Base-by-base conservation (phyloP, 805 yeast species). In the Kluyveromyces aestuarii region DNA sequence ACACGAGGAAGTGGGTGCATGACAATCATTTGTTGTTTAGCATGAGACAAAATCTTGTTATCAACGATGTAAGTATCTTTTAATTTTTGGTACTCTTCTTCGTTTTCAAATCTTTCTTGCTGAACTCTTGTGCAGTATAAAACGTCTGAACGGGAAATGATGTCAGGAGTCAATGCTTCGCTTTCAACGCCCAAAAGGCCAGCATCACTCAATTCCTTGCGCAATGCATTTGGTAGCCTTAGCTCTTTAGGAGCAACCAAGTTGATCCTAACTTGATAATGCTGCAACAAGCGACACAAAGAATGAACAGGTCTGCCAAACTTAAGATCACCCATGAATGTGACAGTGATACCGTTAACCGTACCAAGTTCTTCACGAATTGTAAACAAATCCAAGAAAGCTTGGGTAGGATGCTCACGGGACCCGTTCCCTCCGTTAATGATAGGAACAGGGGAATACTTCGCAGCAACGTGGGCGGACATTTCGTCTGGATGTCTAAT, bases 1-100 rank as follows among this genome's bases (percentile, higher is more conserved):
- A 88, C 90, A 71, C 99, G 86, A 67, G 99, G 99, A 61, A 93
- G 80, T 67, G 99, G 99, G 69, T 93, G 99, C 96, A 93, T 84
- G 55, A 93, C 85, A 69, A 96, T 88, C 98, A 93, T 93, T 72
- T 93, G 96, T 68, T 88, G 89, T 74, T 95, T 93, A 60, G 99
- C 98, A 68, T 85, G 82, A 30, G 88, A 77, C 66, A 93, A 77
- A 53, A 91, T 85, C 71, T 77, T 83, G 79, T 91, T 91, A 73
- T 93, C 96, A 52, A 93, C 93, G 64, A 88, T 79, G 71, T 89
- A 93, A 10, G 87, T 77, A 67, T 91, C 95, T 77, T 89, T 90
- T 65, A 91, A 80, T 63, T 91, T 78, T 69, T 84, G 84, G 72
- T 88, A 93, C 64, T 89, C 86, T 44, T 72, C 81, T 58, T 71